Conservation (phyloP, 345 rosid species). For the Nephelium lappaceum region DNA sequence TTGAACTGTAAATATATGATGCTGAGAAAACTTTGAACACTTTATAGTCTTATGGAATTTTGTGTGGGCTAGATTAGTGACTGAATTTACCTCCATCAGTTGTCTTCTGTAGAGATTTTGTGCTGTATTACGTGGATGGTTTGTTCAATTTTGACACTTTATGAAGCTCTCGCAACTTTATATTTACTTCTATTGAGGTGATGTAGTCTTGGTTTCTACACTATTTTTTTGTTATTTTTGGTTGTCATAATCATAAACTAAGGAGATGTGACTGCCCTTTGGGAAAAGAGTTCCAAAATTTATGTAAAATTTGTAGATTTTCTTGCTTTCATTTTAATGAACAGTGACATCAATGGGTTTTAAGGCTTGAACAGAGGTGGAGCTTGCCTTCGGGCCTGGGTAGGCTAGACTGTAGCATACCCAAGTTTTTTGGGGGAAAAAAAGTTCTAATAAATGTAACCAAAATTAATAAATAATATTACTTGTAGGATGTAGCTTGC, state of each 20-base stretch:
- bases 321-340: neutral
- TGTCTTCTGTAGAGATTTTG: neutral
- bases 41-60: conserved; percentile 9
- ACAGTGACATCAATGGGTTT: neutral
- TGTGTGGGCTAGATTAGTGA: neutral
- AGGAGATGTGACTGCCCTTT: neutral
- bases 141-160: conserved; percentile 2
- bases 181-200: neutral
- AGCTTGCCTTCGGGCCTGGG: too few relatives aligned
- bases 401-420: too few relatives aligned
- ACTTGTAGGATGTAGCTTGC: too few relatives aligned
- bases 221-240: neutral
- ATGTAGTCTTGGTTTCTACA: neutral
- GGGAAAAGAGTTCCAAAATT: neutral
- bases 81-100: neutral
- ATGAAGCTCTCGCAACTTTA: neutral
- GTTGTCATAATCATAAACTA: neutral
- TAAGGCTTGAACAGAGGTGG: neutral
- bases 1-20: neutral
- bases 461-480: too few relatives aligned
- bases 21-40: neutral
- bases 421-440: too few relatives aligned
- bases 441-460: too few relatives aligned
- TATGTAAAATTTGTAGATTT: neutral
- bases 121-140: conserved; percentile 4